phyloP scores from a whole-genome alignment of 805 yeast species.

The Myxozyma sirexii region DNA sequence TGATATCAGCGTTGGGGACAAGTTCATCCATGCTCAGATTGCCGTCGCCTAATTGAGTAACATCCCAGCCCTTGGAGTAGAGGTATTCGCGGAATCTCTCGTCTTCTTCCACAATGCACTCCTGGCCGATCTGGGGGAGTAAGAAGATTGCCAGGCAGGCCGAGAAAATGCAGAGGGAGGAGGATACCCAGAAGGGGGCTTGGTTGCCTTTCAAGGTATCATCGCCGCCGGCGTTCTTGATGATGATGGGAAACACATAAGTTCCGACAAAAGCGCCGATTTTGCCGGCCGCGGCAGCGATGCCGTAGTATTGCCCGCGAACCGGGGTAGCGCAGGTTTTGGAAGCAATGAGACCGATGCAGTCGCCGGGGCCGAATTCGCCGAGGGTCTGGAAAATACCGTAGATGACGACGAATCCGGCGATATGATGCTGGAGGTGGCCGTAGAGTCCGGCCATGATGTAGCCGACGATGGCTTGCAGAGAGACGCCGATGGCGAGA shows the following conservation, averaged over 20 bases:
- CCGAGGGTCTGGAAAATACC: conserved; percentile 88
- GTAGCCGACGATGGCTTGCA: conserved; percentile 80
- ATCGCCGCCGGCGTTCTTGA: conserved; percentile 54
- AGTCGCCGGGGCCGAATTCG: conserved; percentile 94
- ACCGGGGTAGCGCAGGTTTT: conserved; percentile 84
- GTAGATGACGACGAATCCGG: conserved; percentile 78
- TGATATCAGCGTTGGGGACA: neutral
- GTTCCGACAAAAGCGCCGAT: conserved; percentile 92
- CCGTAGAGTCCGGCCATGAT: conserved; percentile 76
- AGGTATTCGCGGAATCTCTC: conserved; percentile 68
- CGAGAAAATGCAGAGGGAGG: conserved; percentile 73
- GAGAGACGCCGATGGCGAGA: conserved; percentile 62
- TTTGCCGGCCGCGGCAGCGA: conserved; percentile 90
- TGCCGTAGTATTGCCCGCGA: conserved; percentile 88
- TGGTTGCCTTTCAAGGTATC: conserved; percentile 58
- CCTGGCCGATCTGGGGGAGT: conserved; percentile 82
- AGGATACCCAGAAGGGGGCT: conserved; percentile 81
- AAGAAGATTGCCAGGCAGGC: conserved; percentile 69
- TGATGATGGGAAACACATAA: conserved; percentile 82
- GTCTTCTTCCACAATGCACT: conserved; percentile 79
- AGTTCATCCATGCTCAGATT: conserved; percentile 10
- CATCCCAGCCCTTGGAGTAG: conserved; percentile 67
- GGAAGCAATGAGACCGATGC: conserved; percentile 83
- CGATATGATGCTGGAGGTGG: conserved; percentile 61
- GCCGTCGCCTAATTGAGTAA: conserved; percentile 28